Evolutionary conservation across 2,329 filamentous ascomycete species (phyloP).

Genomic region (Colletotrichum higginsianum): DNA sequence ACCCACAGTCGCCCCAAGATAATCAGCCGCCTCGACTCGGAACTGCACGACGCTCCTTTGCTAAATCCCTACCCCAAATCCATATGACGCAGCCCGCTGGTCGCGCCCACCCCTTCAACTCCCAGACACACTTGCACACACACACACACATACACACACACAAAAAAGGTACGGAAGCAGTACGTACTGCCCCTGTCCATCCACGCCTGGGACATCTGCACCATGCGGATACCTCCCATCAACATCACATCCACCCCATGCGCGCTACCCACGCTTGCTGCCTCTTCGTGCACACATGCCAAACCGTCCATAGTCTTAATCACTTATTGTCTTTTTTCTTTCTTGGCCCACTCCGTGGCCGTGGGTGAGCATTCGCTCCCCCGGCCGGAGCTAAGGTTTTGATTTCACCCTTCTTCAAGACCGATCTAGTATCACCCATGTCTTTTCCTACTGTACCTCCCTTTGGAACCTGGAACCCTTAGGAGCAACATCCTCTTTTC

Average conservation of each 20-base stretch:
- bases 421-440: constrained; percentile 52
- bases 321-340: constrained; percentile 48
- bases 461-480: constrained; percentile 50
- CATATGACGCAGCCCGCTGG: constrained; percentile 48
- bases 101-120: constrained; percentile 20
- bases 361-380: constrained; percentile 54
- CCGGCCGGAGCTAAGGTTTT: constrained; percentile 48
- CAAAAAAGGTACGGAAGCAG: constrained; percentile 31
- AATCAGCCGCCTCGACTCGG: constrained; percentile 38
- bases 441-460: constrained; percentile 48
- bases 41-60: constrained; percentile 47
- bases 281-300: constrained; percentile 46
- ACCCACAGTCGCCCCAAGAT: constrained; percentile 20
- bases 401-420: constrained; percentile 54
- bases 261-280: constrained; percentile 52
- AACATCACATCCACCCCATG: constrained; percentile 46
- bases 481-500: constrained; percentile 41
- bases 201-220: constrained; percentile 39
- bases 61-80: constrained; percentile 52
- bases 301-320: constrained; percentile 44
- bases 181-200: constrained; percentile 36
- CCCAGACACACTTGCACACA: constrained; percentile 29
- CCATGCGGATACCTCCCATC: constrained; percentile 38
- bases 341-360: constrained; percentile 55
- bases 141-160: constrained; percentile 13